Conservation (phyloP, 495 filamentous ascomycete genomes). For the Aspergillus bridgeri region DNA sequence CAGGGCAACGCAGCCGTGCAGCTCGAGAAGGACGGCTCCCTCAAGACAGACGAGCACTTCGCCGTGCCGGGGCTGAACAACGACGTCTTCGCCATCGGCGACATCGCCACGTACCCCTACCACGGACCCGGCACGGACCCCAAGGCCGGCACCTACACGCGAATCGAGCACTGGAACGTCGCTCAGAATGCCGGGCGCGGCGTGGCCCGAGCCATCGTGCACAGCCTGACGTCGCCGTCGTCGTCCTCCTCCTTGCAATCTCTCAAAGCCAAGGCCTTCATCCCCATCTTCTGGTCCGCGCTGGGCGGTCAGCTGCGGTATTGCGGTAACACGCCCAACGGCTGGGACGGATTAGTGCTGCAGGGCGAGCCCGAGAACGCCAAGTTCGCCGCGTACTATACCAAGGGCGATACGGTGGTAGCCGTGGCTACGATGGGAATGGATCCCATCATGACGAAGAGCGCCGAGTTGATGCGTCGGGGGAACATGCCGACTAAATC, state of each 20-base stretch:
- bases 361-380: slow-evolving; percentile 72
- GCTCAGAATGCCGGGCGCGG: slow-evolving; percentile 86
- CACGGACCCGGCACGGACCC: slow-evolving; percentile 74
- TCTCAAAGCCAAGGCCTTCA: slow-evolving; percentile 66
- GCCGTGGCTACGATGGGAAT: slow-evolving; percentile 88
- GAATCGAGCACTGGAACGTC: slow-evolving; percentile 98
- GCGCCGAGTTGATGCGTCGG: slow-evolving; percentile 80
- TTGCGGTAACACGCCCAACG: slow-evolving; percentile 76
- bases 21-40: slow-evolving; percentile 75
- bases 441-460: slow-evolving; percentile 83
- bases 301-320: slow-evolving; percentile 86
- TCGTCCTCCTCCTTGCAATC: slow-evolving; percentile 22
- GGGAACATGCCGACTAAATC: slow-evolving; percentile 78
- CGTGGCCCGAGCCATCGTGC: slow-evolving; percentile 70
- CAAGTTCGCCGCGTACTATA: slow-evolving; percentile 88
- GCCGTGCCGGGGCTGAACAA: slow-evolving; percentile 61
- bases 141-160: slow-evolving; percentile 44
- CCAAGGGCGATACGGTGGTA: slow-evolving; percentile 81
- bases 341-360: slow-evolving; percentile 81
- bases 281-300: slow-evolving; percentile 95
- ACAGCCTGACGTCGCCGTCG: slow-evolving; percentile 27
- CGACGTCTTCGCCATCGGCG: slow-evolving; percentile 89
- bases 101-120: slow-evolving; percentile 95
- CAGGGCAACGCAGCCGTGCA: slow-evolving; percentile 61
- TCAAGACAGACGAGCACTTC: slow-evolving; percentile 75